These are phyloP conservation scores for Amylostereum chailletii DNA, from an alignment of 1,284 basidiomycete genomes.

Conservation along the genomic window DNA sequence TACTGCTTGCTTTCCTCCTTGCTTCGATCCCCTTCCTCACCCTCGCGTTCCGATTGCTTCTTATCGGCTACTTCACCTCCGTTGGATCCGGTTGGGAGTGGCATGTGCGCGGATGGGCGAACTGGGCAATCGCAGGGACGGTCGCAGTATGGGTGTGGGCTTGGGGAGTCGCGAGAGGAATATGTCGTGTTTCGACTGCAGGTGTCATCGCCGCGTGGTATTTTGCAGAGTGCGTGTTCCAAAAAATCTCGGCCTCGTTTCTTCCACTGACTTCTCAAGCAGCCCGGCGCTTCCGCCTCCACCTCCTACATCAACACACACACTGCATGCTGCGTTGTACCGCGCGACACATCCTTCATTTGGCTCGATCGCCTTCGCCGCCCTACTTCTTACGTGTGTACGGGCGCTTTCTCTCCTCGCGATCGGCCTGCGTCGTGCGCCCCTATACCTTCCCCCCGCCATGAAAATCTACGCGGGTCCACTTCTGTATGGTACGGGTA, in stretches of 20 bases:
- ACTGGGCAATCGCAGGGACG: slow-evolving; percentile 70
- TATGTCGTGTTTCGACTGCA: slow-evolving; percentile 71
- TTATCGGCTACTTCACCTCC: slow-evolving; percentile 55
- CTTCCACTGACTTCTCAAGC: slow-evolving; percentile 6
- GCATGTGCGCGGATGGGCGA: slow-evolving; percentile 74
- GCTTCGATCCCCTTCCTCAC: slow-evolving; percentile 81
- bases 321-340: slow-evolving; percentile 70
- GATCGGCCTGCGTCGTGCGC: slow-evolving; percentile 42
- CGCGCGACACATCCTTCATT: slow-evolving; percentile 77
- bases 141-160: slow-evolving; percentile 82
- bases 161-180: slow-evolving; percentile 81
- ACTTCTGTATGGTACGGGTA: slow-evolving; percentile 28
- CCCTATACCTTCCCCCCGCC: slow-evolving; percentile 41
- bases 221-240: slow-evolving; percentile 56
- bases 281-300: slow-evolving; percentile 43
- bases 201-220: slow-evolving; percentile 91
- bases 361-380: slow-evolving; percentile 71
- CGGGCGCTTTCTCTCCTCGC: slow-evolving; percentile 44
- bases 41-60: slow-evolving; percentile 72
- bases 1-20: slow-evolving; percentile 68
- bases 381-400: slow-evolving; percentile 67
- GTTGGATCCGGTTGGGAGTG: slow-evolving; percentile 42
- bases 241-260: slow-evolving; percentile 16
- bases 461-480: slow-evolving; percentile 32
- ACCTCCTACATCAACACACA: slow-evolving; percentile 52